Percentiles rank a stretch among this genome's conserved stretches.
Evolutionary conservation across 805 yeast genomes (phyloP).

Genomic region (Wickerhamomyces queroliae): DNA sequence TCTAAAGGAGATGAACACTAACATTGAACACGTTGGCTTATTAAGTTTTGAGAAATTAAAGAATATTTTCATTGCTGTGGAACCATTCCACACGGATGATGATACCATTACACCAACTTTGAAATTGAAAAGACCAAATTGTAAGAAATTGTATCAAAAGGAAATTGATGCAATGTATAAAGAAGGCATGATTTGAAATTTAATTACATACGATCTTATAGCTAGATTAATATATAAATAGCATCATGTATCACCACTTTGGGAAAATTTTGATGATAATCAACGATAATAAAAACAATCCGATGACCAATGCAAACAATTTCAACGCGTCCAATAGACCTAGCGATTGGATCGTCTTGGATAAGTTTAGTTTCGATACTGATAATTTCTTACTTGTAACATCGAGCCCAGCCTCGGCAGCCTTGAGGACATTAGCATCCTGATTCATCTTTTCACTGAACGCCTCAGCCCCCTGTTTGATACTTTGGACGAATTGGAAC

Average conservation of each 20-base stretch:
- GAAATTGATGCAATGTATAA: constrained; percentile 37
- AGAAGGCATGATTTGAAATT: constrained; percentile 28
- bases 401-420: constrained; percentile 36
- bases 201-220: not conserved
- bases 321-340: constrained; percentile 24
- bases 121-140: constrained; percentile 46
- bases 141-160: constrained; percentile 38
- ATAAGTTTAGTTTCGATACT: constrained; percentile 24
- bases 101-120: constrained; percentile 56
- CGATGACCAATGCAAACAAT: constrained; percentile 19
- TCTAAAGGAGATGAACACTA: constrained; percentile 30
- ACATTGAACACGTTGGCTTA: constrained; percentile 29
- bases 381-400: constrained; percentile 30
- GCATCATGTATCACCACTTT: constrained; percentile 23
- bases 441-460: constrained; percentile 33
- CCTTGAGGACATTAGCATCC: constrained; percentile 31
- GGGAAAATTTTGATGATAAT: constrained; percentile 33
- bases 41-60: constrained; percentile 47
- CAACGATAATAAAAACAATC: constrained; percentile 27
- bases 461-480: constrained; percentile 34
- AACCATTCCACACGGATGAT: constrained; percentile 48
- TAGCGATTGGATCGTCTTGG: constrained; percentile 23
- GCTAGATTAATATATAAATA: not conserved
- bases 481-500: constrained; percentile 29
- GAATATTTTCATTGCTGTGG: constrained; percentile 39